phyloP scores from a whole-genome alignment of 1,284 basidiomycete species.

The Irpex lacteus region DNA sequence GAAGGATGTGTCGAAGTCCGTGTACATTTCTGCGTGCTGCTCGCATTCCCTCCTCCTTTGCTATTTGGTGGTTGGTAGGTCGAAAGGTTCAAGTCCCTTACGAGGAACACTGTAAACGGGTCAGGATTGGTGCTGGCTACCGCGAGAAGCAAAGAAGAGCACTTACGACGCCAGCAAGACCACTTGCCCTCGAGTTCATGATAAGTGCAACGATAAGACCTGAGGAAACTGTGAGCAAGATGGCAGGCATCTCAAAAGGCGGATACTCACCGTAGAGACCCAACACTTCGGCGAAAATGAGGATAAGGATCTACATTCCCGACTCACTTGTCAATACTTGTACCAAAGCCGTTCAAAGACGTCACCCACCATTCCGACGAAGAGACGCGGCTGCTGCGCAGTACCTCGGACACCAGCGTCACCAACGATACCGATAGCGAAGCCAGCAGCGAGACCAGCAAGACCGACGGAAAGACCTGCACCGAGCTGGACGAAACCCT shows the following conservation, averaged over 20 bases:
- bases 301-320: conserved; percentile 53
- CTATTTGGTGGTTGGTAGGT: neutral
- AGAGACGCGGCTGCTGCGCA: conserved; percentile 89
- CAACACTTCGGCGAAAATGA: conserved; percentile 86
- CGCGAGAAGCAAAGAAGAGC: neutral
- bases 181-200: conserved; percentile 68
- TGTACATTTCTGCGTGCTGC: conserved; percentile 1
- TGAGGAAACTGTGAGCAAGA: conserved; percentile 19
- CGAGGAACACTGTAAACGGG: conserved; percentile 8
- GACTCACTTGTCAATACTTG: neutral
- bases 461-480: conserved; percentile 88
- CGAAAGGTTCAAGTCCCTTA: neutral
- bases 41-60: neutral
- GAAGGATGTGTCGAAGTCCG: conserved; percentile 8
- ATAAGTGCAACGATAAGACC: conserved; percentile 88
- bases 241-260: neutral
- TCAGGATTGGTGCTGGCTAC: neutral
- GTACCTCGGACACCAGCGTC: conserved; percentile 92
- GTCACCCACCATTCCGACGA: conserved; percentile 75
- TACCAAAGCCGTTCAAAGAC: neutral
- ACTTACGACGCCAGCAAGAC: conserved; percentile 24
- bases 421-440: conserved; percentile 94
- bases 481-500: conserved; percentile 88
- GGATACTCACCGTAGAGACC: conserved; percentile 61
- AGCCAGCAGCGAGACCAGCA: conserved; percentile 87